These are phyloP conservation scores for Pseudogymnoascus sp. DNA, from an alignment of 2,329 filamentous ascomycete genomes.

Conservation along the genomic window DNA sequence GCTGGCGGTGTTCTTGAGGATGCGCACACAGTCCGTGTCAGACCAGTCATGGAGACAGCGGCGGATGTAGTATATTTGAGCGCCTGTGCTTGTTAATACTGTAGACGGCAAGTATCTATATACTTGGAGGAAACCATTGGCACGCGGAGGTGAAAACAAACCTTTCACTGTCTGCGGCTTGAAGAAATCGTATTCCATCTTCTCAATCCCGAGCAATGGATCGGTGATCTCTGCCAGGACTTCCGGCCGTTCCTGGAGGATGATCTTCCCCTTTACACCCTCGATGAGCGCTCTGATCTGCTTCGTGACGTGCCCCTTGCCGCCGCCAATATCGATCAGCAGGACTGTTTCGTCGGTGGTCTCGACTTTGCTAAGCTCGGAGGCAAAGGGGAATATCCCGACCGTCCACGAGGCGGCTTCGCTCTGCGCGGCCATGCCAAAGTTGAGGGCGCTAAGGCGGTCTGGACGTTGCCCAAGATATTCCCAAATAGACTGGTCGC, in stretches of 20 bases:
- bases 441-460: slow-evolving; percentile 24
- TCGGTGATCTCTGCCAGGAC: slow-evolving; percentile 11
- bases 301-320: slow-evolving; percentile 14
- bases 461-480: slow-evolving; percentile 21
- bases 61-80: slow-evolving; percentile 30
- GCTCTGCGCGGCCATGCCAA: slow-evolving; percentile 21
- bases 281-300: slow-evolving; percentile 12
- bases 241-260: slow-evolving; percentile 16
- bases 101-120: background rate
- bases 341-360: slow-evolving; percentile 21
- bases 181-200: slow-evolving; percentile 28
- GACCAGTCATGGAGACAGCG: slow-evolving; percentile 35
- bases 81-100: slow-evolving; percentile 17
- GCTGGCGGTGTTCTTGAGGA: slow-evolving; percentile 27
- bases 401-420: slow-evolving; percentile 11
- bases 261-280: slow-evolving; percentile 14
- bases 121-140: background rate
- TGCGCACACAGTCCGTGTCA: slow-evolving; percentile 26
- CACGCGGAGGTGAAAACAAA: background rate
- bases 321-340: slow-evolving; percentile 17
- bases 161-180: slow-evolving; percentile 24
- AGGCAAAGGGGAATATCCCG: slow-evolving; percentile 20
- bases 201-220: slow-evolving; percentile 17
- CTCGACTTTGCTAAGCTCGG: slow-evolving; percentile 16
- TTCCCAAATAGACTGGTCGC: slow-evolving; percentile 23